Conservation (phyloP, 768 basidiomycete species). For the Leccinellum albellum region DNA sequence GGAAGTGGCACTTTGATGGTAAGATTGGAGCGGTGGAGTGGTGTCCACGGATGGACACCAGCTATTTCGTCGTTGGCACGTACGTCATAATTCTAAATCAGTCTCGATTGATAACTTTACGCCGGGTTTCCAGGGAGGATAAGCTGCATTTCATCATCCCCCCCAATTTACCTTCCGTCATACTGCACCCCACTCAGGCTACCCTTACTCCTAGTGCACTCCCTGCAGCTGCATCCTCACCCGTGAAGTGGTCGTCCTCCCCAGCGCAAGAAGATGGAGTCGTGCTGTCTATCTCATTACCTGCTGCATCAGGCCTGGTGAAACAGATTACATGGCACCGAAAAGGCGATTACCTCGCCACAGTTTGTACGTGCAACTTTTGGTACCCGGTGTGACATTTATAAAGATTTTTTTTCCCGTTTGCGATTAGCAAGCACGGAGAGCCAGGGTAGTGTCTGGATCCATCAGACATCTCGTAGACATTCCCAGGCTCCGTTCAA, state of each 20-base stretch:
- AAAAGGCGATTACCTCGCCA: conserved; percentile 92
- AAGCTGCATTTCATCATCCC: conserved; percentile 76
- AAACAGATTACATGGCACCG: conserved; percentile 91
- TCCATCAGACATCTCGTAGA: conserved; percentile 89
- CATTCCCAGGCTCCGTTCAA: conserved; percentile 98
- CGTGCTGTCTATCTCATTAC: conserved; percentile 59
- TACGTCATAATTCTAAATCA: conserved; percentile 40
- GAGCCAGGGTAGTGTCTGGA: conserved; percentile 83
- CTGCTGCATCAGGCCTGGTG: conserved; percentile 62
- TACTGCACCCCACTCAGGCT: conserved; percentile 57
- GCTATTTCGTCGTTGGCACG: conserved; percentile 76
- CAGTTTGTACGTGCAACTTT: conserved; percentile 72
- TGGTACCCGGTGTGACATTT: conserved; percentile 4
- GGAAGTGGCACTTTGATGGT: conserved; percentile 76
- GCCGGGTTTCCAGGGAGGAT: conserved; percentile 59
- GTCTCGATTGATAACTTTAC: conserved; percentile 7
- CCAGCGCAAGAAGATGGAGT: conserved; percentile 48
- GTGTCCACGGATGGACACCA: conserved; percentile 85
- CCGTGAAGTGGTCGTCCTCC: conserved; percentile 66
- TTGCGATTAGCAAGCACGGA: conserved; percentile 54
- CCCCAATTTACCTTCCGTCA: conserved; percentile 62
- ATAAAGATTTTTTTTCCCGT: conserved; percentile 6
- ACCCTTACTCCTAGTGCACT: conserved; percentile 62
- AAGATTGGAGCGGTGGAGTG: conserved; percentile 86
- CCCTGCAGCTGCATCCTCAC: conserved; percentile 57